Evolutionary conservation across 805 yeast genomes (phyloP).

Genomic region (Wickerhamomyces alni): DNA sequence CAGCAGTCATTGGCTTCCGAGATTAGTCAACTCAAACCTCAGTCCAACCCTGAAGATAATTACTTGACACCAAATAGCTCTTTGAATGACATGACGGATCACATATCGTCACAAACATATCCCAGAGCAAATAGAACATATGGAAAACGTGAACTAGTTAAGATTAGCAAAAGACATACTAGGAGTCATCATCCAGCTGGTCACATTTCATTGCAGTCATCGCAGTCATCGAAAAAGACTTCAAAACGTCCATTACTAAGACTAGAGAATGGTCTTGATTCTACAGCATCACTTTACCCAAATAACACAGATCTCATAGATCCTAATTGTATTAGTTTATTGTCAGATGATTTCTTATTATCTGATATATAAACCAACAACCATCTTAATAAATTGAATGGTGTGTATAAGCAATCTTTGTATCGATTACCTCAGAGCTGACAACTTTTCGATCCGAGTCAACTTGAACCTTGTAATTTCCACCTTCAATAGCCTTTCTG

Average conservation of each 20-base stretch:
- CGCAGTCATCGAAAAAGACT: too few relatives aligned
- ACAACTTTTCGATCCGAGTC: constrained; percentile 12
- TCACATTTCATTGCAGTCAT: too few relatives aligned
- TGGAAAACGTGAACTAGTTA: too few relatives aligned
- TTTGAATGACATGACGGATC: background rate
- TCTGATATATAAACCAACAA: constrained; percentile 1
- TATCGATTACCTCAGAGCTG: background rate
- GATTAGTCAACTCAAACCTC: background rate
- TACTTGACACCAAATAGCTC: background rate
- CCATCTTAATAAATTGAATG: background rate
- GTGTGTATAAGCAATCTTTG: background rate
- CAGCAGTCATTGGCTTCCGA: background rate
- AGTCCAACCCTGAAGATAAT: too few relatives aligned
- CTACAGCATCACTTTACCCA: too few relatives aligned
- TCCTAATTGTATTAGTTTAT: constrained; percentile 1
- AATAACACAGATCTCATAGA: too few relatives aligned
- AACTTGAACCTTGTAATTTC: constrained; percentile 14
- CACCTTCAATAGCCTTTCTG: constrained; percentile 8
- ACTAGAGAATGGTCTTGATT: too few relatives aligned
- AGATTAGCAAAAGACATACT: too few relatives aligned
- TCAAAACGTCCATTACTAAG: too few relatives aligned
- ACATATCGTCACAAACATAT: background rate
- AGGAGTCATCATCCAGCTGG: too few relatives aligned
- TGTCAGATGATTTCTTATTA: constrained; percentile 2
- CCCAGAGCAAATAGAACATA: too few relatives aligned